phyloP scores from a whole-genome alignment of 345 rosid species.

The Citropsis articulata region DNA sequence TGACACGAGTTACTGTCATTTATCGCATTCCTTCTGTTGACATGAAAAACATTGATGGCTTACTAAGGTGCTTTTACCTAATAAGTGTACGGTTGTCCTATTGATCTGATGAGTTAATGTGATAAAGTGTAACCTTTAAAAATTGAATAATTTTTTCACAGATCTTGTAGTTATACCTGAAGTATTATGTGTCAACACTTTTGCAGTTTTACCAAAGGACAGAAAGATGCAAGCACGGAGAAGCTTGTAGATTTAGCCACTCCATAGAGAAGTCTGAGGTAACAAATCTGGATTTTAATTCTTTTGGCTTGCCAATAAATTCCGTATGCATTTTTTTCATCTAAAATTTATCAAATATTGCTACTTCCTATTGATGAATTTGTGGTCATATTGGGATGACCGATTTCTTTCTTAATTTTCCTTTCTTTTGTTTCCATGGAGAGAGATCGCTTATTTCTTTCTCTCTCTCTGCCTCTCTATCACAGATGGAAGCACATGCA shows the following conservation, averaged over 20 bases:
- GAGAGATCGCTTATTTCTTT: background rate
- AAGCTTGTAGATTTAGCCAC: constrained; percentile 30
- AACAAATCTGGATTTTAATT: constrained; percentile 6
- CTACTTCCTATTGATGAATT: background rate
- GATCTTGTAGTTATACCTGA: background rate
- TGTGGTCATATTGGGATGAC: background rate
- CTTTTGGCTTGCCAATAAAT: constrained; percentile 23
- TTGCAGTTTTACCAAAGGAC: constrained; percentile 27
- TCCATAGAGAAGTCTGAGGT: constrained; percentile 17
- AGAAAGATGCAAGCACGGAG: constrained; percentile 31
- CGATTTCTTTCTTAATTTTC: background rate
- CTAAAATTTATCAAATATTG: background rate
- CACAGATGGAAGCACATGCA: background rate
- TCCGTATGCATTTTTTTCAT: constrained; percentile 7
- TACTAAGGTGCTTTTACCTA: background rate
- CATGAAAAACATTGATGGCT: background rate
- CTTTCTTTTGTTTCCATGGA: background rate
- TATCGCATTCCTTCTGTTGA: background rate
- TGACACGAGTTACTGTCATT: background rate
- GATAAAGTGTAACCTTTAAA: background rate
- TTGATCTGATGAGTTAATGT: background rate
- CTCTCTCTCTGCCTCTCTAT: background rate
- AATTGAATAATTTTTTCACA: background rate
- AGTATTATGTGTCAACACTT: constrained; percentile 1
- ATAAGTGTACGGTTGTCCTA: background rate